Base-by-base conservation (phyloP, 805 yeast genomes). In the Yamadazyma phyllophila region DNA sequence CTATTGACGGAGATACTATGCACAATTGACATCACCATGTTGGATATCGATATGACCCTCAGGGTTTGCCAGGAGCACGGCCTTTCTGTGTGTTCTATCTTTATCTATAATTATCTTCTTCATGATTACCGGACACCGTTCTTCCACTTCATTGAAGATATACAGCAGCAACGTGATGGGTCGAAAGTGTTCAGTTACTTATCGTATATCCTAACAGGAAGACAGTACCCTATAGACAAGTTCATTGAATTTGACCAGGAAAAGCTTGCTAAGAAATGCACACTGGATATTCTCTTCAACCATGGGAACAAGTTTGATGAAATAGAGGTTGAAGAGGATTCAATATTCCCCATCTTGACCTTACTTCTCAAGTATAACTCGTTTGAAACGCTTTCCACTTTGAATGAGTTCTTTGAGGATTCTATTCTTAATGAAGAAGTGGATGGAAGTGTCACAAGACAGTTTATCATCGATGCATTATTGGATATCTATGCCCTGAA, bases 351-450 rank as follows among this genome's bases (percentile, higher is more conserved):
- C 0, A 84, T 87, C 56, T 63, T 90, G n/a, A 71, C 67, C 35
- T 52, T 73, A 10, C 66, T 90, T 12, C 60, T 89, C n/a, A 66
- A 69, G 33, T 74, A 63, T 52, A 77, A 85, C 51, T 71, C 85
- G 4, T 68, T 76, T n/a, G 77, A 76, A 32, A 77, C 83, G 65
- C 73, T 91, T 30, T 70, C 83, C 0, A 77, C 87, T 13, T 61
- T 94, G 47, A 85, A 89, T 61, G 96, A 87, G 60, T 85, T 86
- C 7, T 83, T 92, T 58, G 97, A 92, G 59, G 96, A 89, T 59
- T 66, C 85, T 0, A 70, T 78, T 35, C 62, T 92, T 45, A 88
- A 90, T 39, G 89, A 82, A 15, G 82, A 80, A 37, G 26, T n/a
- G 10, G 29, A 20, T 12, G 59, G 65, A 3, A 56, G 61, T 13